Evolutionary conservation across 2,329 filamentous ascomycete species (phyloP), one percentile per base, ranked within the genome.

Genomic region (Apiospora kogelbergensis): DNA sequence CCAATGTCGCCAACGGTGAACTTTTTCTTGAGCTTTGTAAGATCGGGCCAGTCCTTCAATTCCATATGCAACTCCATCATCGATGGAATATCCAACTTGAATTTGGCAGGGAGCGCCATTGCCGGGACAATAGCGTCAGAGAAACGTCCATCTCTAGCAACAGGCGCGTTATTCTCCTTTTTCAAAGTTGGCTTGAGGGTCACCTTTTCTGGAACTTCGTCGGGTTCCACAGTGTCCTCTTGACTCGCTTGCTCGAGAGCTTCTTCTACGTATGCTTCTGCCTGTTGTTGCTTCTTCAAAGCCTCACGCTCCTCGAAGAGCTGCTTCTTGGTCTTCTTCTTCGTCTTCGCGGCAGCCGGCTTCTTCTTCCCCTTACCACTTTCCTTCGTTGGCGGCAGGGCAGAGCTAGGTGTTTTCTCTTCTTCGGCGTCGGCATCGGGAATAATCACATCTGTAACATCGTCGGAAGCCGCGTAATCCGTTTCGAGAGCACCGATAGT

Each of bases 221-320:
- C 72, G 17, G 76, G 72, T 64, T 80, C 78, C 10, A 73, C 73
- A 0, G 74, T 72, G 33, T 78, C 78, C 63, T 79, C 78, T 22
- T 84, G 77, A 42, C 79, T 76, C 13, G 80, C 74, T 71, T 80
- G 78, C 46, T 78, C 76, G 64, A 80, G 72, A 68, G 78, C 77
- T 73, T 84, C 84, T 68, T 85, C 83, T 57, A 84, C 83, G 48
- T 78, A 83, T 67, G 77, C 83, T 73, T 81, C 82, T 10, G 65
- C 65, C 70, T 86, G 84, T 69, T 88, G 85, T 69, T 87, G 83
- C 80, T 93, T 94, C 83, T 88, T 93, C 83, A 93, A 93, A 4
- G 86, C 73, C 77, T 78, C 77, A 6, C 75, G 75, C 68, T 79
- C 77, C 67, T 78, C 77, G 40, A 78, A 77, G 20, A 79, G 69